Percentiles rank a stretch among this genome's conserved stretches.
Conservation (phyloP, 140 eudicot species). For the Oenanthe javanica region DNA sequence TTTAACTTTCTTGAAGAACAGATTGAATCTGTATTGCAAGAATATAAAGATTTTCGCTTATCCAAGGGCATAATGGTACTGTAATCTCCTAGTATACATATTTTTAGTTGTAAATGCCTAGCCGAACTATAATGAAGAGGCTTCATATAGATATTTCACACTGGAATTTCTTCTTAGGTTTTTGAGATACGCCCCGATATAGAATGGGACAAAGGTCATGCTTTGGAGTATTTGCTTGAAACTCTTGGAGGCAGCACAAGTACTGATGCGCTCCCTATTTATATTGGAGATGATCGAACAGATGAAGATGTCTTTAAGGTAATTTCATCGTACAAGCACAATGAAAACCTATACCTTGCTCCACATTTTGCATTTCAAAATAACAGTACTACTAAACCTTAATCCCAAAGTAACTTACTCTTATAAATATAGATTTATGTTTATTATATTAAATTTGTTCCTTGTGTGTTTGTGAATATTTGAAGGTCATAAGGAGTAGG, state of each 20-base stretch:
- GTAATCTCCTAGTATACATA: not conserved
- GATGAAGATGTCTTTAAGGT: slow-evolving; percentile 44
- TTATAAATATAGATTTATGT: too few relatives aligned
- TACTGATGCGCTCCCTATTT: slow-evolving; percentile 33
- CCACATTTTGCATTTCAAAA: not conserved
- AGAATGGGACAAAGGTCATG: slow-evolving; percentile 44
- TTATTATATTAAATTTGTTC: too few relatives aligned
- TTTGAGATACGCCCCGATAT: slow-evolving; percentile 43
- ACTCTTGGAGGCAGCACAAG: slow-evolving; percentile 25
- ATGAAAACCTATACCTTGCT: too few relatives aligned
- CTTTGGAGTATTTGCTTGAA: slow-evolving; percentile 32
- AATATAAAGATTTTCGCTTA: slow-evolving; percentile 19
- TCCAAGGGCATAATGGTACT: slow-evolving; percentile 33
- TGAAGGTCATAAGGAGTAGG: slow-evolving; percentile 22
- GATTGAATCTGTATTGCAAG: slow-evolving; percentile 21
- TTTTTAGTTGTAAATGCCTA: not conserved
- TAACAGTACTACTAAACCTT: not conserved
- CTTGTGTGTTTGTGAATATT: not conserved
- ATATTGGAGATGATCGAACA: slow-evolving; percentile 40
- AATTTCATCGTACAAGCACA: not conserved
- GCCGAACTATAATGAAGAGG: too few relatives aligned
- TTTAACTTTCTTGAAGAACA: slow-evolving; percentile 18
- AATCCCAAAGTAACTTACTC: not conserved
- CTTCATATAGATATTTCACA: not conserved
- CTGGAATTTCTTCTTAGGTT: slow-evolving; percentile 13